phyloP scores from a whole-genome alignment of 2,329 filamentous ascomycete species.

The Fusarium mangiferae region DNA sequence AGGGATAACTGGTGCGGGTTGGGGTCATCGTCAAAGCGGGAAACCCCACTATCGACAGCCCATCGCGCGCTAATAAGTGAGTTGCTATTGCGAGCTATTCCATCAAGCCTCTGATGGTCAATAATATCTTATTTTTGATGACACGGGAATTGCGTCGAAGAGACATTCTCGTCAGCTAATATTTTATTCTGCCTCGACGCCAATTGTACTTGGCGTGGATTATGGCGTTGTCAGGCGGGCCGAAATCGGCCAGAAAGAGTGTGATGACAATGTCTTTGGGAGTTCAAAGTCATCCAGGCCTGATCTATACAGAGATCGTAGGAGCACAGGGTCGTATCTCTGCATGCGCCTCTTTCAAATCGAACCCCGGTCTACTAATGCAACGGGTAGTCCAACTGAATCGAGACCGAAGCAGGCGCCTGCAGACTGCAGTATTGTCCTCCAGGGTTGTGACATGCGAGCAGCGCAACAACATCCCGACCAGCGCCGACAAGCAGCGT shows the following conservation, averaged over 20 bases:
- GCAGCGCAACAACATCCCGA: background rate
- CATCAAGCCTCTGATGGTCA: conserved; percentile 5
- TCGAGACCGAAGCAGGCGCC: conserved; percentile 32
- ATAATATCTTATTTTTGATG: background rate
- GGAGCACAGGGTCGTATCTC: conserved; percentile 4
- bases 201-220: background rate
- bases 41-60: conserved; percentile 32
- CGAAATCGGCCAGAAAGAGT: background rate
- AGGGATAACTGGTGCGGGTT: conserved; percentile 41
- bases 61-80: conserved; percentile 26
- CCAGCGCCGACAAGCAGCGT: conserved; percentile 9
- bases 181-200: background rate
- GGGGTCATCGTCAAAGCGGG: conserved; percentile 21
- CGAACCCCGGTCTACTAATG: conserved; percentile 19
- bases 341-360: conserved; percentile 6
- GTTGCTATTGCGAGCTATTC: conserved; percentile 9
- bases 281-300: background rate
- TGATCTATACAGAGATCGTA: conserved; percentile 21
- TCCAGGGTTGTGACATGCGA: conserved; percentile 8
- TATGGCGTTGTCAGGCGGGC: background rate
- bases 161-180: background rate
- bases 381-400: conserved; percentile 32
- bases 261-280: background rate
- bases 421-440: conserved; percentile 28
- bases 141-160: background rate